These are phyloP conservation scores for Cyclospora cayetanensis DNA, from an alignment of 169 alveolate genomes.

Conservation along the genomic window DNA sequence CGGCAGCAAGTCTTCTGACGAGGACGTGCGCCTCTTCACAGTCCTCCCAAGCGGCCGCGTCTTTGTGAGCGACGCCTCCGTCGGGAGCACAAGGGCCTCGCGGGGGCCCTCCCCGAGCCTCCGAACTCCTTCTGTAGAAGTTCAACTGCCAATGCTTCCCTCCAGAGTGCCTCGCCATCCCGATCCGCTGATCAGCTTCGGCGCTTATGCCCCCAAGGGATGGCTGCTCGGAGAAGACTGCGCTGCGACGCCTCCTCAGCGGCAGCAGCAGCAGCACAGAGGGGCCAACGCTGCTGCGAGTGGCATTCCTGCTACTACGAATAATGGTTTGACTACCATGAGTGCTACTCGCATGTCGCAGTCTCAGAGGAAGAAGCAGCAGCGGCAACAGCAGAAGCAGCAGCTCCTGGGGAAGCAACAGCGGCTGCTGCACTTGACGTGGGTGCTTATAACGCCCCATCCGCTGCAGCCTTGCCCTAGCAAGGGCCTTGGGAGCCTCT, in stretches of 20 bases:
- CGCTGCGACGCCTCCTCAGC: background rate
- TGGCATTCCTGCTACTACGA: too few relatives aligned
- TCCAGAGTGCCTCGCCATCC: background rate
- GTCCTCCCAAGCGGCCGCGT: constrained; percentile 41
- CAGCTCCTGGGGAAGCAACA: constrained; percentile 31
- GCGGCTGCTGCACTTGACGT: constrained; percentile 29
- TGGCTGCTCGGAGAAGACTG: constrained; percentile 54
- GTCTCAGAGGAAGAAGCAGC: constrained; percentile 58
- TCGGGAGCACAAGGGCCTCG: too few relatives aligned
- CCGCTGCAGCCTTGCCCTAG: constrained; percentile 24
- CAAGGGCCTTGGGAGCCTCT: too few relatives aligned
- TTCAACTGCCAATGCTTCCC: background rate
- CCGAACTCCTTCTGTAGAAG: background rate
- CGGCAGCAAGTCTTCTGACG: background rate
- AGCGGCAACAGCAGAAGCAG: constrained; percentile 51
- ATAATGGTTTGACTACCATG: too few relatives aligned
- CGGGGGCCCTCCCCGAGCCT: too few relatives aligned
- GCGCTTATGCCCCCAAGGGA: constrained; percentile 30
- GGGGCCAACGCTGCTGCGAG: too few relatives aligned
- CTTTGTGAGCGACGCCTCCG: background rate
- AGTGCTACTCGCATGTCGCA: constrained; percentile 36
- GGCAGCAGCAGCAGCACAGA: background rate
- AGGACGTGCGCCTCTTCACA: background rate
- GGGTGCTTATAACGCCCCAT: constrained; percentile 28
- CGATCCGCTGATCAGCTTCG: constrained; percentile 11